phyloP scores from a whole-genome alignment of 2,329 filamentous ascomycete genomes.

The Calcarisporium arbuscula region DNA sequence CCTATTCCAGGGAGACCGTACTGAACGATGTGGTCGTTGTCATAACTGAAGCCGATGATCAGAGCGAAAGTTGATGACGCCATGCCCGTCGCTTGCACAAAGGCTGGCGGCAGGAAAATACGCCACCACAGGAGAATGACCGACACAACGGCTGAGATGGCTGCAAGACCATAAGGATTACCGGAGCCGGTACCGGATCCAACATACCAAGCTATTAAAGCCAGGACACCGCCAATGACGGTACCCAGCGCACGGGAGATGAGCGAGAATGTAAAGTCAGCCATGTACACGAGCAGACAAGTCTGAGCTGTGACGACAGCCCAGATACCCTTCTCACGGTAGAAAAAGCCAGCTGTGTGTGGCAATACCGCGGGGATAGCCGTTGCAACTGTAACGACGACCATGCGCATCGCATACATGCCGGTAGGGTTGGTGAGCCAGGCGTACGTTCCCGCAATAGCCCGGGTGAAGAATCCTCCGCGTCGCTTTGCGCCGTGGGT shows the following conservation, averaged over 20 bases:
- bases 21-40: conserved; percentile 31
- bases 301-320: conserved; percentile 45
- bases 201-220: conserved; percentile 44
- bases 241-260: conserved; percentile 35
- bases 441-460: conserved; percentile 24
- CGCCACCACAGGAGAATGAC: conserved; percentile 28
- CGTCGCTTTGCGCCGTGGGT: conserved; percentile 10
- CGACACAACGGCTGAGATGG: conserved; percentile 33
- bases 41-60: conserved; percentile 41
- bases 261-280: conserved; percentile 42
- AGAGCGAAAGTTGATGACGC: conserved; percentile 32
- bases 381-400: conserved; percentile 37
- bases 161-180: conserved; percentile 43
- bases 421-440: conserved; percentile 37
- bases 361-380: conserved; percentile 36
- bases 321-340: conserved; percentile 46
- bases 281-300: conserved; percentile 40
- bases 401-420: conserved; percentile 41
- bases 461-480: conserved; percentile 15
- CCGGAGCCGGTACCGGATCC: conserved; percentile 40
- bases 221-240: conserved; percentile 39
- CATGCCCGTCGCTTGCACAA: conserved; percentile 24
- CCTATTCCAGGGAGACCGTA: conserved; percentile 41
- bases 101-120: conserved; percentile 23
- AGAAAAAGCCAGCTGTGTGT: conserved; percentile 40